phyloP scores from a whole-genome alignment of 371 early-diverging fungal species.

The Massospora cicadina region DNA sequence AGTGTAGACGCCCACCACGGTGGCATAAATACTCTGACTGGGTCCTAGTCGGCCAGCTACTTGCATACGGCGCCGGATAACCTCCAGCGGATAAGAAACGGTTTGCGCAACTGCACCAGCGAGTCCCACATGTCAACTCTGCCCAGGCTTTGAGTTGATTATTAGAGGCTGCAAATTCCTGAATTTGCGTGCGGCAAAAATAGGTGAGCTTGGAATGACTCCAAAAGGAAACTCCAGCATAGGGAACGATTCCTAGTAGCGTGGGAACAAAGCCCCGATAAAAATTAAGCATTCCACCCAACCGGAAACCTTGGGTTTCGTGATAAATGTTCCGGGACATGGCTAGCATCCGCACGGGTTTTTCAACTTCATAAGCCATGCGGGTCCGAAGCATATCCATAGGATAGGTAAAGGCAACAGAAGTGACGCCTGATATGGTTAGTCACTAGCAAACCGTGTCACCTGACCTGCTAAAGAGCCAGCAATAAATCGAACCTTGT shows the following conservation, averaged over 20 bases:
- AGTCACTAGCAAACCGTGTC: background rate
- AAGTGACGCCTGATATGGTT: slow-evolving; percentile 49
- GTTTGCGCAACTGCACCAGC: slow-evolving; percentile 78
- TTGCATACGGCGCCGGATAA: slow-evolving; percentile 80
- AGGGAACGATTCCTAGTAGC: slow-evolving; percentile 87
- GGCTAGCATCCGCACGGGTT: slow-evolving; percentile 17
- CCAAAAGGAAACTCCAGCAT: slow-evolving; percentile 83
- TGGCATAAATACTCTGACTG: slow-evolving; percentile 26
- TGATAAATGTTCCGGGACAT: slow-evolving; percentile 29
- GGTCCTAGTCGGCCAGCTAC: slow-evolving; percentile 34
- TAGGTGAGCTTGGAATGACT: slow-evolving; percentile 45
- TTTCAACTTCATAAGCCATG: slow-evolving; percentile 64
- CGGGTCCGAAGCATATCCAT: slow-evolving; percentile 85
- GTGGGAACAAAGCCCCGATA: slow-evolving; percentile 85
- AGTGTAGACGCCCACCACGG: slow-evolving; percentile 34
- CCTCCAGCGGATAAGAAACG: slow-evolving; percentile 75
- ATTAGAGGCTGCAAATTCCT: slow-evolving; percentile 11
- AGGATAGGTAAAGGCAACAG: slow-evolving; percentile 83
- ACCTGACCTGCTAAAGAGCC: slow-evolving; percentile 58
- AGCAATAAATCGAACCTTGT: slow-evolving; percentile 39
- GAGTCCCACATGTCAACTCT: slow-evolving; percentile 56
- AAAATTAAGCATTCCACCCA: slow-evolving; percentile 41
- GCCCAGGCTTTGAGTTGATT: slow-evolving; percentile 43
- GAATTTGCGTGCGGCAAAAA: slow-evolving; percentile 27
- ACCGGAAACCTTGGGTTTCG: slow-evolving; percentile 24